phyloP scores from a whole-genome alignment of 2,329 filamentous ascomycete genomes.

The Paraconiothyrium sp. region DNA sequence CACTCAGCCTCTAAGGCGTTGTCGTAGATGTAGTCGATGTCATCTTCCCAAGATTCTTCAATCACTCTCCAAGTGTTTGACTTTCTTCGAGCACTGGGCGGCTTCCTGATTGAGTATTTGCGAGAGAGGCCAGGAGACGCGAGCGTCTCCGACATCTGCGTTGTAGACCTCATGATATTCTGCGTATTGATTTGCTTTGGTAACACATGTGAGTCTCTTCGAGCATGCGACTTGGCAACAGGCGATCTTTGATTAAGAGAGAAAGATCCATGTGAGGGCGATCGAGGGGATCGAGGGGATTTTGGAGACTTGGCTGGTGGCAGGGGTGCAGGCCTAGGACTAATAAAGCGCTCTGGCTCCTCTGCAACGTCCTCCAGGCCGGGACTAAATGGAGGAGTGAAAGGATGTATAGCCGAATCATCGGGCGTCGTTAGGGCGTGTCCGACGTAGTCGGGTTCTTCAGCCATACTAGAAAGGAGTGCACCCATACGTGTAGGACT shows the following conservation, averaged over 20 bases:
- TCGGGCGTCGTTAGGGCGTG: slow-evolving; percentile 56
- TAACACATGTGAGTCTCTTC: slow-evolving; percentile 31
- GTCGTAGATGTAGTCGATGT: slow-evolving; percentile 70
- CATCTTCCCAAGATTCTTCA: slow-evolving; percentile 67
- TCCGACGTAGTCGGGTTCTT: slow-evolving; percentile 41
- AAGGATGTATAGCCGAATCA: slow-evolving; percentile 50
- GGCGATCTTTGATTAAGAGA: slow-evolving; percentile 41
- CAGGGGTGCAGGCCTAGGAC: slow-evolving; percentile 45
- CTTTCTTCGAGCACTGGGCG: slow-evolving; percentile 34
- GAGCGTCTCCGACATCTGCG: slow-evolving; percentile 57
- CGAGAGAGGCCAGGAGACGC: slow-evolving; percentile 52
- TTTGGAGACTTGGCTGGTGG: slow-evolving; percentile 38
- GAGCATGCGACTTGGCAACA: slow-evolving; percentile 26
- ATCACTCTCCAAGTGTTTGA: slow-evolving; percentile 48
- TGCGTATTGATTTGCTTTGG: slow-evolving; percentile 31
- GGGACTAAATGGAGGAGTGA: slow-evolving; percentile 53
- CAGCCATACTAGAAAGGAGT: slow-evolving; percentile 38
- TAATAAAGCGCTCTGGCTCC: slow-evolving; percentile 47
- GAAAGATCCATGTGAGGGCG: slow-evolving; percentile 40
- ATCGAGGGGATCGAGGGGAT: slow-evolving; percentile 39
- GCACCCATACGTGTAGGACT: slow-evolving; percentile 27
- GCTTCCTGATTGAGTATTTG: slow-evolving; percentile 32
- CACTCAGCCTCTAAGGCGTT: slow-evolving; percentile 68
- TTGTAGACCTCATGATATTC: slow-evolving; percentile 42
- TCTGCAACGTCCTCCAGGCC: slow-evolving; percentile 49